Base-by-base conservation (phyloP, 345 rosid genomes). In the Brassica carinata region DNA sequence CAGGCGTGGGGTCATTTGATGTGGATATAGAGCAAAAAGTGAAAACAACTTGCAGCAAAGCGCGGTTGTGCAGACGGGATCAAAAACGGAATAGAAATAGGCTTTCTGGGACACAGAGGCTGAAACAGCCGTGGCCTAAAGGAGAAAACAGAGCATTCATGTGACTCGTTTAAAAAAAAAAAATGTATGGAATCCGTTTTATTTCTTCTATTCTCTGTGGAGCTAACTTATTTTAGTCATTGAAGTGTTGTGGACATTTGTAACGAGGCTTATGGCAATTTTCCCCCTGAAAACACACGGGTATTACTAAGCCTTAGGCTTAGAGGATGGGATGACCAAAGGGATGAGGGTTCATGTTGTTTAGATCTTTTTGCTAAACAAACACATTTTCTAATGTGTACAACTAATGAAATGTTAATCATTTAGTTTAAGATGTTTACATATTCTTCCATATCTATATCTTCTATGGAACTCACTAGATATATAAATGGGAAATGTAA, bases 21-120 rank as follows among this genome's bases (percentile, higher is more conserved):
- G 84, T 92, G 45, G 88, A 91, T 80, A 34, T 92, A 87, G 91
- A 90, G 86, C 97, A 94, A 80, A 94, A 90, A 71, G 98, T 94
- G 81, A 23, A 94, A 90, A 0, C 63, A 92, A 86, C 14, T 90
- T 92, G 64, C 89, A 89, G 83, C 95, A 92, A 0, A 92, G 90
- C 29, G 91, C 92, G 0, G 97, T 91, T 64, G 72, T 92, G 17
- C 90, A 91, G 85, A 91, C 90, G 0, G 97, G 91, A 7, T 86
- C 26, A 0, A 94, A 94, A 85, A 90, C 94, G 0, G 95, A 97
- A 63, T 91, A 94, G 91, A 89, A 85, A 77, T 85, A 97, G 8
- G 33, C 88, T 55, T 94, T 92, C 79, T 94, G 97, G 97, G 83
- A 70, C 27, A 9, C 78, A 0, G 76, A 81, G 18, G 79, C 61